Percentiles rank a stretch among this genome's conserved stretches.
Evolutionary conservation across 345 rosid genomes (phyloP).

Genomic region (Hirschfeldia incana): DNA sequence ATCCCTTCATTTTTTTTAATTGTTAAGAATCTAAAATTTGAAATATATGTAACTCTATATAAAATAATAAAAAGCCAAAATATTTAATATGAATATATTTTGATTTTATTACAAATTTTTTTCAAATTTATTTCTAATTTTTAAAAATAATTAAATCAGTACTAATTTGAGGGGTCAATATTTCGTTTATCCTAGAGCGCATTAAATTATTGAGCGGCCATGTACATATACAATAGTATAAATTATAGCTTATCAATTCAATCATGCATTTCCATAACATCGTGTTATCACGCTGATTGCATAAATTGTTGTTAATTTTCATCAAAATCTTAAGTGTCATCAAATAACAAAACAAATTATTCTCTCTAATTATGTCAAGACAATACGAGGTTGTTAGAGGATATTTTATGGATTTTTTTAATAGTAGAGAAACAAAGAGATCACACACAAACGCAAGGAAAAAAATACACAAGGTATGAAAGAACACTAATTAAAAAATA

Average conservation of each 20-base stretch:
- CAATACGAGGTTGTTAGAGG: not conserved
- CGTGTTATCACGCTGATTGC: not conserved
- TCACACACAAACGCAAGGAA: conserved; percentile 19
- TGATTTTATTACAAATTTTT: not conserved
- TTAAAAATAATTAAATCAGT: no score
- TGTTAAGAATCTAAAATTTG: no score
- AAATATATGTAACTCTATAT: no score
- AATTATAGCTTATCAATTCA: not conserved
- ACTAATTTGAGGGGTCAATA: not conserved
- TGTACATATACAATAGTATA: not conserved
- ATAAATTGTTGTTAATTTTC: not conserved
- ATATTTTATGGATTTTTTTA: not conserved
- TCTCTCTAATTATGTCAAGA: not conserved
- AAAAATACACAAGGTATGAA: conserved; percentile 13
- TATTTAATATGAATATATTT: no score
- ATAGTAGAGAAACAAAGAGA: not conserved
- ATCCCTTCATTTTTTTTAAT: no score
- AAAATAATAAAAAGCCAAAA: no score
- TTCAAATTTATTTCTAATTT: not conserved
- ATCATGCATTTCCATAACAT: not conserved
- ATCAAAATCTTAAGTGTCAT: not conserved
- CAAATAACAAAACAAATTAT: not conserved
- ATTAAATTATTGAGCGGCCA: no score
- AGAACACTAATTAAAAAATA: conserved; percentile 39
- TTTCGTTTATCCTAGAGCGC: no score